phyloP scores from a whole-genome alignment of 805 yeast genomes.

The Metschnikowia rubicola region DNA sequence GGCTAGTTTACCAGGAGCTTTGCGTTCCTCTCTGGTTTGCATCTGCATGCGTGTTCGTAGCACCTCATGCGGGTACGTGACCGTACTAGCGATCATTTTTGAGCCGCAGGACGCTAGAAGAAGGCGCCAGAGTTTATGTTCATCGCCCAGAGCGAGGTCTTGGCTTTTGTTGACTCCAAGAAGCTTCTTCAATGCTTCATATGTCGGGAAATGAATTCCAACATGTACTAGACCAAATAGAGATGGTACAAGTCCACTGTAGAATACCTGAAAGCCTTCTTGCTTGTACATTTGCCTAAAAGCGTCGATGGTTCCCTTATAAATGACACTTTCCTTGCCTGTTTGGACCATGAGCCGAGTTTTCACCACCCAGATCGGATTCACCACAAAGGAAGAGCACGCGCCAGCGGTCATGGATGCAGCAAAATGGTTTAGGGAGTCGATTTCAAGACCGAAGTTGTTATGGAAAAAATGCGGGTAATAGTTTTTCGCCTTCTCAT shows the following conservation, averaged over 20 bases:
- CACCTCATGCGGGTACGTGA: slow-evolving; percentile 95
- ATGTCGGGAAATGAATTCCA: slow-evolving; percentile 93
- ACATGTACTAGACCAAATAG: slow-evolving; percentile 88
- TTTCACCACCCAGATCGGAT: slow-evolving; percentile 97
- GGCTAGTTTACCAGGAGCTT: slow-evolving; percentile 22
- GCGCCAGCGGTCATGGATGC: slow-evolving; percentile 88
- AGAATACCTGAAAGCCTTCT: slow-evolving; percentile 81
- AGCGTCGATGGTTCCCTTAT: slow-evolving; percentile 81
- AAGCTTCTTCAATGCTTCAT: slow-evolving; percentile 66
- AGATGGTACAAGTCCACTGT: slow-evolving; percentile 88
- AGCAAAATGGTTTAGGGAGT: slow-evolving; percentile 40
- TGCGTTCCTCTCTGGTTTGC: slow-evolving; percentile 31
- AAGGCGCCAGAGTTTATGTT: slow-evolving; percentile 27
- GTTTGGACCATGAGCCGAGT: slow-evolving; percentile 90
- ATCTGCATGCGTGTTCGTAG: slow-evolving; percentile 88
- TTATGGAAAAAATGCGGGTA: slow-evolving; percentile 42
- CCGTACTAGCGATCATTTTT: slow-evolving; percentile 82
- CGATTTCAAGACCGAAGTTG: slow-evolving; percentile 23
- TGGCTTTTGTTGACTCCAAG: slow-evolving; percentile 13
- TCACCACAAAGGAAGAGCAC: slow-evolving; percentile 76
- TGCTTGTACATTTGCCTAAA: slow-evolving; percentile 68
- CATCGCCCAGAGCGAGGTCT: slow-evolving; percentile 10
- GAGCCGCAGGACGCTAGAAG: slow-evolving; percentile 69
- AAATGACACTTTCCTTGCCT: slow-evolving; percentile 41
- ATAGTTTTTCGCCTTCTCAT: slow-evolving; percentile 68